phyloP scores from a whole-genome alignment of 73 alveolate species.

The Tetrahymena malaccensis region DNA sequence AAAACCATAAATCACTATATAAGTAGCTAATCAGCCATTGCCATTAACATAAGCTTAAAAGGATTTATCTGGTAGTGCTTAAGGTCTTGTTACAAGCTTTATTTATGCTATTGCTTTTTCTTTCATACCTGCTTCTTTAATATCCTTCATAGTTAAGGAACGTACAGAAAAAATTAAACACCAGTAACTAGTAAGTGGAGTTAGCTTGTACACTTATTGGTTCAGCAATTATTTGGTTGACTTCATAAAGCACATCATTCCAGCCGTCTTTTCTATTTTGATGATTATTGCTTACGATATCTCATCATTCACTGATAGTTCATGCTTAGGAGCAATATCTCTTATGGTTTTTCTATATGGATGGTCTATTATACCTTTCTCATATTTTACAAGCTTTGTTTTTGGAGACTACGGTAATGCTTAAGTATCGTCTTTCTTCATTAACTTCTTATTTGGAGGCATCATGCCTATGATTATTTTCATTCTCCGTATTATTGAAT shows the following conservation, averaged over 20 bases:
- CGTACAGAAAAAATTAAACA: slow-evolving; percentile 87
- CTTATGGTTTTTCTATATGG: slow-evolving; percentile 57
- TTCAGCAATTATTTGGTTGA: slow-evolving; percentile 76
- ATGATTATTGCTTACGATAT: slow-evolving; percentile 50
- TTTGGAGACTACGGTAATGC: slow-evolving; percentile 52
- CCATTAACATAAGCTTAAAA: slow-evolving; percentile 43
- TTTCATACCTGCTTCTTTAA: slow-evolving; percentile 72
- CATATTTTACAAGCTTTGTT: slow-evolving; percentile 52
- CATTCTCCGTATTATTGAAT: slow-evolving; percentile 42
- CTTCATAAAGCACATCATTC: slow-evolving; percentile 62
- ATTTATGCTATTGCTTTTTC: slow-evolving; percentile 77
- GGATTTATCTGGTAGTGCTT: slow-evolving; percentile 33
- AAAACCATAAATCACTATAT: too few species aligned
- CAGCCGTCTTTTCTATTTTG: slow-evolving; percentile 59
- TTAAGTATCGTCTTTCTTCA: slow-evolving; percentile 44
- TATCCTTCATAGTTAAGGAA: slow-evolving; percentile 73
- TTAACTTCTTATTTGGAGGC: slow-evolving; percentile 54
- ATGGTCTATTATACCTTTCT: slow-evolving; percentile 57
- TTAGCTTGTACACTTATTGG: slow-evolving; percentile 83
- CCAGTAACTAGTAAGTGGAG: slow-evolving; percentile 81
- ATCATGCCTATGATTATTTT: slow-evolving; percentile 39
- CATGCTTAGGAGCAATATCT: slow-evolving; percentile 48
- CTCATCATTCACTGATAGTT: slow-evolving; percentile 21
- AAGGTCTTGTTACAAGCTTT: slow-evolving; percentile 50
- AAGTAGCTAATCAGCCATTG: slow-evolving; percentile 43